Evolutionary conservation across 352 stramenopile genomes (phyloP), one percentile per base, ranked within the genome.

Genomic region (Phytophthora sojae): DNA sequence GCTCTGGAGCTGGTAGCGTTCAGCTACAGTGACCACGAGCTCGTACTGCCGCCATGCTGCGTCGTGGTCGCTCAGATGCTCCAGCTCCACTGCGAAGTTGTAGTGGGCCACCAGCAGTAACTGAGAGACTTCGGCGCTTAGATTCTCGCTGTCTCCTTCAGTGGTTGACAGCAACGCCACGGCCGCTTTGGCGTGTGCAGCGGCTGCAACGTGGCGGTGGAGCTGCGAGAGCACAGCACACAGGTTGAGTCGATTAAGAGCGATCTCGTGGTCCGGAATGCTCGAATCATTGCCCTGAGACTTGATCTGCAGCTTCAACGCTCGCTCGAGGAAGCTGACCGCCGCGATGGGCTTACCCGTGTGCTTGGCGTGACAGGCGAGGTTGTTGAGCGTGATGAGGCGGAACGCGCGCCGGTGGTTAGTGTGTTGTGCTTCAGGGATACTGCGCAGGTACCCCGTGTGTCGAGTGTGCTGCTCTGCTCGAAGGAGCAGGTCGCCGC

Each of bases 331-430:
- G 19, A 73, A 87, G 0, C 50, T 45, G 26, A 91, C 76, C 11
- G 83, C 83, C 0, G 51, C 61, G 17, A 86, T 62, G 0, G 83
- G 79, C 67, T 81, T 86, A 9, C 68, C 57, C 11, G 58, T 64
- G 47, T 86, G 73, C 44, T 85, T 86, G 52, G 83, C 63, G 63
- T 81, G 87, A 50, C 85, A 92, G 11, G 85, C 81, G 19, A 92
- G 73, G 67, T 92, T 92, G 62, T 92, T 92, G 68, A 92, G 77
- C 11, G 74, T 83, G 35, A 89, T 64, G 15, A 88, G 70, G 8
- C 81, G 81, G 6, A 92, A 75, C 9, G 64, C 69, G 4, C 75
- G 57, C 7, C 81, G 79, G 8, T 63, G 70, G 25, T 35, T 76
- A 26, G 52, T 26, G 45, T 85, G 71, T 2, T 63, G 21, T 23